Evolutionary conservation across 2,329 filamentous ascomycete genomes (phyloP), one percentile per base, ranked within the genome.

Genomic region (Chrysoporthe puriensis): DNA sequence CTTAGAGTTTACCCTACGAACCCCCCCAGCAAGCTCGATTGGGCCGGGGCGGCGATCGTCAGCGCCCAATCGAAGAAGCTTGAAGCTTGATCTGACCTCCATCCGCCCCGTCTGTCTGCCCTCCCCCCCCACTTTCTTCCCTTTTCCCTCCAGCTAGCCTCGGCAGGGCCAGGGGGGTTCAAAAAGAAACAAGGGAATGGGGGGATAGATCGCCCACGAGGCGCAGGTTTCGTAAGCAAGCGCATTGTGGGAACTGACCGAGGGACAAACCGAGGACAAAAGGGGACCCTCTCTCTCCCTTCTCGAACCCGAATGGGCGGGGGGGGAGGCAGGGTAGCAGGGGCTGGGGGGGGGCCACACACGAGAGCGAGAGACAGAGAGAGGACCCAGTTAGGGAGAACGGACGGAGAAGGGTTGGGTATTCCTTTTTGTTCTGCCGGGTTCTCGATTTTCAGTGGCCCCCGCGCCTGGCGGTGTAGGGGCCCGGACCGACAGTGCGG

Each of bases 391-490:
- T 26, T 2, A 2, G 26, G 5, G 6, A 16, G 16, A n/a, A 21
- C 18, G 11, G 26, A 54, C n/a, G 26, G 52, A 13, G 32, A 18
- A 34, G 56, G 32, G 16, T 34, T 18, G 34, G 57, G 21, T 59
- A 14, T 54, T 21, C 43, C 46, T 14, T 62, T 61, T 62, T 62
- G 43, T 50, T 52, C 60, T 40, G 18, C n/a, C 57, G n/a, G 21
- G 6, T 50, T 62, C 32, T 62, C 42, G 59, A 62, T 48, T 62
- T 48, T 62, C 43, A 21, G 34, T 16, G 26, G 50, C 40, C 26
- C 62, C 62, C 62, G 62, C 62, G 62, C 62, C 62, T 57, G 44
- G 62, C 62, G 62, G 42, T 50, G 62, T 46, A 50, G 43, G 50
- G 26, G 21, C 3, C 16, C 32, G 52, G 42, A 59, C 62, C 62